These are phyloP conservation scores for Paracoccidioides lutzii DNA, from an alignment of 2,329 filamentous ascomycete species.

Conservation along the genomic window DNA sequence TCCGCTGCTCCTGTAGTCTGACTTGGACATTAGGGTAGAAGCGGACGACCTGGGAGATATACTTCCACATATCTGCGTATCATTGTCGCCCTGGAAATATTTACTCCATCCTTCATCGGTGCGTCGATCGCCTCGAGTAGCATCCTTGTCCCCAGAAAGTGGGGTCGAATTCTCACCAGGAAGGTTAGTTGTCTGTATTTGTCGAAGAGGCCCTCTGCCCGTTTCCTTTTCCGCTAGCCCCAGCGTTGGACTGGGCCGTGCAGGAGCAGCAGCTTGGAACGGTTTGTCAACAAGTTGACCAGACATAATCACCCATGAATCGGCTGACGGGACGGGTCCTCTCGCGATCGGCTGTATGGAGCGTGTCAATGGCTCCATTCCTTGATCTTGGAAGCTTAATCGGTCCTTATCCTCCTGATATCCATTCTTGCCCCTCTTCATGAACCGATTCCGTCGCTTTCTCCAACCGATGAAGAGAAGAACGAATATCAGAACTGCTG, in stretches of 20 bases:
- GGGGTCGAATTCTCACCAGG: slow-evolving; percentile 14
- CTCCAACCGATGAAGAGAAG: slow-evolving; percentile 42
- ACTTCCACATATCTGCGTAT: slow-evolving; percentile 16
- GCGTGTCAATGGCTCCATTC: slow-evolving; percentile 31
- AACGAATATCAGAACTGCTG: slow-evolving; percentile 56
- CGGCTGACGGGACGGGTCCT: slow-evolving; percentile 29
- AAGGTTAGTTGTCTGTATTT: slow-evolving; percentile 4
- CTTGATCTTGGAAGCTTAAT: slow-evolving; percentile 33
- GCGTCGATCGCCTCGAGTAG: slow-evolving; percentile 23
- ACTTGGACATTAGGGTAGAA: slow-evolving; percentile 18
- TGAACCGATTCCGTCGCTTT: slow-evolving; percentile 7
- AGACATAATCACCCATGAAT: slow-evolving; percentile 30
- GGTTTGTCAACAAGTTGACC: slow-evolving; percentile 15
- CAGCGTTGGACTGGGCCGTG: neutral
- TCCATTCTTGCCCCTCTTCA: slow-evolving; percentile 32
- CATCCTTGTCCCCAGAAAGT: slow-evolving; percentile 6
- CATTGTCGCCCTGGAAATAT: slow-evolving; percentile 32
- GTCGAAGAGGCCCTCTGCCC: slow-evolving; percentile 8
- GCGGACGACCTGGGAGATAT: slow-evolving; percentile 16
- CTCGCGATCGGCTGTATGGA: slow-evolving; percentile 34
- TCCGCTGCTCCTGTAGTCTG: slow-evolving; percentile 27
- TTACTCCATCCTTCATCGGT: slow-evolving; percentile 38
- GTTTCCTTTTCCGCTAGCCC: slow-evolving; percentile 2
- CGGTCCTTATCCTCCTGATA: slow-evolving; percentile 45
- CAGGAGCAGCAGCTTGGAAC: neutral